A percentile compares a stretch with the other conserved stretches of the same genome.
Evolutionary conservation across 2,329 filamentous ascomycete species (phyloP).

Genomic region (Phialophora verrucosa): DNA sequence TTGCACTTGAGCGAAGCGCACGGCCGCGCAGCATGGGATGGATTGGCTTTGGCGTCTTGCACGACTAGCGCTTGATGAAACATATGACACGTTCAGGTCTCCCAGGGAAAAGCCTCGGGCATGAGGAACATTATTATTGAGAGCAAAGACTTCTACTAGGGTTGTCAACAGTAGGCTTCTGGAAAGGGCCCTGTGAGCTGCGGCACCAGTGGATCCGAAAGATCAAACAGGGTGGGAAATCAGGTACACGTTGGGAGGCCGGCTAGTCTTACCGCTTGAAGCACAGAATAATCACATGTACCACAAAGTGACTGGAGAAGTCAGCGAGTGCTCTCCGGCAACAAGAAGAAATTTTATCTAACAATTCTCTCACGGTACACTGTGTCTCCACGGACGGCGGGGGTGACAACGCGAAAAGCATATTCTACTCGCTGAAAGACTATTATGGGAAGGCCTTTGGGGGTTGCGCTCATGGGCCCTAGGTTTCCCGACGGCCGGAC

Average conservation of each 20-base stretch:
- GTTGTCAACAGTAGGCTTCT: conserved; percentile 4
- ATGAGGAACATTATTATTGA: conserved; percentile 7
- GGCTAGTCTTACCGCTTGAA: conserved; percentile 12
- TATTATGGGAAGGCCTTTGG: background rate
- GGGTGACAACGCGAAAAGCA: background rate
- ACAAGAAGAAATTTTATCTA: conserved; percentile 1
- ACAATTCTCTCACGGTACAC: background rate
- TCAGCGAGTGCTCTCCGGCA: conserved; percentile 5
- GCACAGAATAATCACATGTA: conserved; percentile 18
- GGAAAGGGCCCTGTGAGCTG: conserved; percentile 10
- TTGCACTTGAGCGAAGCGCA: conserved; percentile 30
- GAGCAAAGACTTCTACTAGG: conserved; percentile 18
- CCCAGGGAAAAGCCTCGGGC: conserved; percentile 14
- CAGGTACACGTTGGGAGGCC: conserved; percentile 17
- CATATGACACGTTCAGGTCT: conserved; percentile 17
- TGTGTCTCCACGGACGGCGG: background rate
- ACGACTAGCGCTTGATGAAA: conserved; percentile 20
- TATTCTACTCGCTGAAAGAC: background rate
- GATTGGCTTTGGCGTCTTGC: conserved; percentile 17
- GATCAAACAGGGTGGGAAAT: conserved; percentile 13
- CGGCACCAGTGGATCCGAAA: conserved; percentile 2
- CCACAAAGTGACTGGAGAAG: conserved; percentile 11
- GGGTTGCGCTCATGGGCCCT: background rate
- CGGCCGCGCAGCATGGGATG: conserved; percentile 22
- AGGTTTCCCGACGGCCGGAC: background rate